A percentile compares a stretch with the other conserved stretches of the same genome.
These are phyloP conservation scores for Rhodosporidiobolus sp. DNA, from an alignment of 768 basidiomycete genomes.

Conservation along the genomic window DNA sequence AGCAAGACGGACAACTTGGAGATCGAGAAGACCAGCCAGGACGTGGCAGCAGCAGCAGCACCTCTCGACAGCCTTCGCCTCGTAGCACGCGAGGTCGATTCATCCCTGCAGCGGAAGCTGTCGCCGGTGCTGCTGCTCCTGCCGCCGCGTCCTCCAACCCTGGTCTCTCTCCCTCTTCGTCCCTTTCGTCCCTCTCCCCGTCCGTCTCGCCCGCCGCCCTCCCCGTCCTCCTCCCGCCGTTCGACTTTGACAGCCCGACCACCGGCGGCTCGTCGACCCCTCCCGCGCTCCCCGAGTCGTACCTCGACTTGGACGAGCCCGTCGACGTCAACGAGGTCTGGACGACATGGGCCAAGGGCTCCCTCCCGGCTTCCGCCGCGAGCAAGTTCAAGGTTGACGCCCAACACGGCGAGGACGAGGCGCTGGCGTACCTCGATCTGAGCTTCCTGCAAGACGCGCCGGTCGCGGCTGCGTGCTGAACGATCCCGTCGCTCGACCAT, in stretches of 20 bases:
- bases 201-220: background rate
- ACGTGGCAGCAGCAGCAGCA: too few relatives aligned
- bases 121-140: background rate
- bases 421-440: conserved; percentile 19
- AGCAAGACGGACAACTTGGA: background rate
- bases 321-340: conserved; percentile 11
- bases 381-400: background rate
- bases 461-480: background rate
- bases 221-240: background rate
- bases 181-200: background rate
- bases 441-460: conserved; percentile 9
- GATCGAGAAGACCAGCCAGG: background rate
- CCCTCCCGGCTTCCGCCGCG: background rate
- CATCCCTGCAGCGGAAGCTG: conserved; percentile 41
- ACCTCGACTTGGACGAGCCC: conserved; percentile 27
- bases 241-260: background rate
- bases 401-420: conserved; percentile 3
- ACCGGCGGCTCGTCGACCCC: conserved; percentile 6
- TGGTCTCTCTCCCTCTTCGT: background rate
- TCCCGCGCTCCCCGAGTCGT: conserved; percentile 10
- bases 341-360: conserved; percentile 23
- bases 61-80: conserved; percentile 34
- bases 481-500: background rate
- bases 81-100: conserved; percentile 42
- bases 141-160: background rate